phyloP scores from a whole-genome alignment of 1,139 yeast species.

The Pneumocystis jirovecii region DNA sequence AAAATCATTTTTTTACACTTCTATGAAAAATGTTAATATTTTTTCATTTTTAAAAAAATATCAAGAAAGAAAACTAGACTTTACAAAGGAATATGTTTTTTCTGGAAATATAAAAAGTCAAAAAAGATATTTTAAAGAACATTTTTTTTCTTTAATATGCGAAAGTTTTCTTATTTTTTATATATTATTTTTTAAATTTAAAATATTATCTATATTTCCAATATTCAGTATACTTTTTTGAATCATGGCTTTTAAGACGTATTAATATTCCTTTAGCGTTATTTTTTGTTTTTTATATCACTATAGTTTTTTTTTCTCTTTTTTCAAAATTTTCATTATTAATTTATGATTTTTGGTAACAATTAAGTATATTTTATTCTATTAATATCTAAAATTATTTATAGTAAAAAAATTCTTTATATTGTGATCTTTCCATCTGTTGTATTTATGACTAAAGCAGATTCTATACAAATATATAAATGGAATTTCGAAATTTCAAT shows the following conservation, averaged over 20 bases:
- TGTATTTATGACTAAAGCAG: not conserved
- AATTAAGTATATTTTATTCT: not conserved
- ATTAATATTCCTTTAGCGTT: not conserved
- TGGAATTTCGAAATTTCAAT: not conserved
- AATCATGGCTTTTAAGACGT: not conserved
- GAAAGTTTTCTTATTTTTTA: not conserved
- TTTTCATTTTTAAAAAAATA: not conserved
- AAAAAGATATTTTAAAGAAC: not conserved
- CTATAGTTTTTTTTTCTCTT: not conserved
- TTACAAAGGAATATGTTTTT: not conserved
- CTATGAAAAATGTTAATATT: not conserved
- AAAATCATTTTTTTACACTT: not conserved
- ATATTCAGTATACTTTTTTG: not conserved
- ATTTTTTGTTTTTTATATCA: not conserved
- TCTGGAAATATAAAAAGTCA: not conserved
- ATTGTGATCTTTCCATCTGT: not conserved
- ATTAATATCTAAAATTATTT: not conserved
- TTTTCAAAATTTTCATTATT: not conserved
- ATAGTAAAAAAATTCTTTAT: not conserved
- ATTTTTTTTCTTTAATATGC: not conserved
- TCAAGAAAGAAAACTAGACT: not conserved
- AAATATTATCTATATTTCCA: not conserved
- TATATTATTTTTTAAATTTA: not conserved
- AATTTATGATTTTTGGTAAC: not conserved
- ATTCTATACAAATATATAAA: not conserved